phyloP scores from a whole-genome alignment of 192 early-diverging fungal species.

The Coemansia sp. region DNA sequence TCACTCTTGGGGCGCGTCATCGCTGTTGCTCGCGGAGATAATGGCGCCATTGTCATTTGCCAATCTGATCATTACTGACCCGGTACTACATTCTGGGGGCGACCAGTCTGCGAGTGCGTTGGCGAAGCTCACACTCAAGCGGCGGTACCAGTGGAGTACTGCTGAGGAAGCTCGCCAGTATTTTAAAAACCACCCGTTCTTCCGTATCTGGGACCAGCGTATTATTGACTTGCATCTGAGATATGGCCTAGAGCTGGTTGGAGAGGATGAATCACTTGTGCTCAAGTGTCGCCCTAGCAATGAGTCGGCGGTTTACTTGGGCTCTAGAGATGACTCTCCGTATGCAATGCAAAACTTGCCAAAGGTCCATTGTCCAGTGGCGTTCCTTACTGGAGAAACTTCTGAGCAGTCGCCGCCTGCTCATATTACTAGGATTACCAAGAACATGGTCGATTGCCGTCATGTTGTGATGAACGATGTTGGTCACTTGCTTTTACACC shows the following conservation, averaged over 20 bases:
- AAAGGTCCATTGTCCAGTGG: conserved; percentile 31
- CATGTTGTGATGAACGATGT: conserved; percentile 25
- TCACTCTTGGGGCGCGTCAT: conserved; percentile 53
- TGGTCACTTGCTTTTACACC: conserved; percentile 39
- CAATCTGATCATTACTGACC: conserved; percentile 36
- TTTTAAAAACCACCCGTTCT: conserved; percentile 42
- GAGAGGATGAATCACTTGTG: neutral
- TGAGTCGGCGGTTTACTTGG: conserved; percentile 35
- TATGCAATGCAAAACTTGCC: conserved; percentile 17
- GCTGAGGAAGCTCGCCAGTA: conserved; percentile 16
- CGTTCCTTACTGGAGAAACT: conserved; percentile 38
- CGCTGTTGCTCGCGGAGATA: conserved; percentile 40
- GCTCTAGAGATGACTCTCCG: conserved; percentile 17
- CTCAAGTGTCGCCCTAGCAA: conserved; percentile 47
- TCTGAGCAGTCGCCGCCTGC: conserved; percentile 16
- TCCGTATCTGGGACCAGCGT: conserved; percentile 34
- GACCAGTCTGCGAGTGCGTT: neutral
- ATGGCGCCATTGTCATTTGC: conserved; percentile 33
- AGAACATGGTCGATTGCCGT: conserved; percentile 18
- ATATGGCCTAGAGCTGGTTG: conserved; percentile 20
- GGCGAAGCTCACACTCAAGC: conserved; percentile 18
- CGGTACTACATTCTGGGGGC: conserved; percentile 17
- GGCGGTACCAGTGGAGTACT: conserved; percentile 26
- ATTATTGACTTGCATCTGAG: conserved; percentile 35
- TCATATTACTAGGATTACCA: conserved; percentile 22